These are phyloP conservation scores for Xylariales sp. DNA, from an alignment of 2,329 filamentous ascomycete genomes.

Conservation along the genomic window DNA sequence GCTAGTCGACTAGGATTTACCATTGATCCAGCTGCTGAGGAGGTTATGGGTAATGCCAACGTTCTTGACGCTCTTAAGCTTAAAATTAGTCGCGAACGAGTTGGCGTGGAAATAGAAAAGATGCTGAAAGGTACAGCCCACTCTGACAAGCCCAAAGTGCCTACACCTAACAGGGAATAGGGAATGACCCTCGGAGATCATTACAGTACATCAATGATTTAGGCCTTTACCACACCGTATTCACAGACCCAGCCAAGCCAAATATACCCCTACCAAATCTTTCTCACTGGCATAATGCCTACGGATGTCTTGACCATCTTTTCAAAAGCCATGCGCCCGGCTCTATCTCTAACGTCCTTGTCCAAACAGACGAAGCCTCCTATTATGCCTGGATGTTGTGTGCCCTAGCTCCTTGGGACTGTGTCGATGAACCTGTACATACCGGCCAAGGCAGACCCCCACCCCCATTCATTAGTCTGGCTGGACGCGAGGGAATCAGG, in stretches of 20 bases:
- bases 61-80: slow-evolving; percentile 82
- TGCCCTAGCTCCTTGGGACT: slow-evolving; percentile 79
- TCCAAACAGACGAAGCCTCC: slow-evolving; percentile 71
- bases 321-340: slow-evolving; percentile 56
- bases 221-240: slow-evolving; percentile 77
- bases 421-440: slow-evolving; percentile 55
- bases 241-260: slow-evolving; percentile 72
- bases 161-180: slow-evolving; percentile 37
- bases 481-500: slow-evolving; percentile 82
- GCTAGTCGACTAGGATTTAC: slow-evolving; percentile 83
- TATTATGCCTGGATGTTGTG: slow-evolving; percentile 83
- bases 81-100: slow-evolving; percentile 93
- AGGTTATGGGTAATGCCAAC: slow-evolving; percentile 80
- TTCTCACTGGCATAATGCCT: slow-evolving; percentile 70
- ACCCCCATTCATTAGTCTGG: slow-evolving; percentile 69
- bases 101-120: slow-evolving; percentile 90
- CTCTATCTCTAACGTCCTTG: slow-evolving; percentile 64
- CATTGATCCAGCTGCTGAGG: slow-evolving; percentile 76
- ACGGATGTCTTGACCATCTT: slow-evolving; percentile 70
- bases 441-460: slow-evolving; percentile 61
- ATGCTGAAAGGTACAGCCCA: slow-evolving; percentile 76
- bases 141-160: neutral
- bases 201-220: slow-evolving; percentile 71
- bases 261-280: slow-evolving; percentile 67
- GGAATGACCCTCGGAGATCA: slow-evolving; percentile 46